A percentile compares a stretch with the other conserved stretches of the same genome.
phyloP scores from a whole-genome alignment of 2,329 filamentous ascomycete genomes.

The Botryosphaeria dothidea region DNA sequence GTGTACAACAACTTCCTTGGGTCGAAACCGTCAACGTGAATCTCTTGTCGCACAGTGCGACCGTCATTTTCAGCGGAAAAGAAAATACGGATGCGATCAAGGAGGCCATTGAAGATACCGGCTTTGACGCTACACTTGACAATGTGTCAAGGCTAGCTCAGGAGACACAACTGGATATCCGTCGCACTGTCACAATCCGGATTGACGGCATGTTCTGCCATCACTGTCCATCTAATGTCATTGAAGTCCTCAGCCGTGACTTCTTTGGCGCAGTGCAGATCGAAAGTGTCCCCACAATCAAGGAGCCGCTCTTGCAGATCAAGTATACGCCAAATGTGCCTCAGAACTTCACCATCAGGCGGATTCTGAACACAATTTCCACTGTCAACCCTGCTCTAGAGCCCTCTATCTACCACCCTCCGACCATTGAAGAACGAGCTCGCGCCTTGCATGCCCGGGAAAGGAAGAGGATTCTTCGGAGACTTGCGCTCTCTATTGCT shows the following conservation, averaged over 20 bases:
- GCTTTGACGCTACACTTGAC: slow-evolving; percentile 43
- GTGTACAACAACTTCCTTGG: slow-evolving; percentile 48
- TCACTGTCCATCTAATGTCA: slow-evolving; percentile 53
- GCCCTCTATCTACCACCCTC: slow-evolving; percentile 74
- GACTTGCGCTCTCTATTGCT: slow-evolving; percentile 69
- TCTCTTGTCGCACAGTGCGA: slow-evolving; percentile 52
- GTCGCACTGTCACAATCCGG: slow-evolving; percentile 36
- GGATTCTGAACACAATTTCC: slow-evolving; percentile 69
- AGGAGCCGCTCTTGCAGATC: slow-evolving; percentile 66
- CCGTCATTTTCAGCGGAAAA: slow-evolving; percentile 50
- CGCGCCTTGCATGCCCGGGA: slow-evolving; percentile 71
- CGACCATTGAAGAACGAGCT: slow-evolving; percentile 80
- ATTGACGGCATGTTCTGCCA: slow-evolving; percentile 49
- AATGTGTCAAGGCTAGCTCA: slow-evolving; percentile 27
- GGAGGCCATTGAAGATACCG: slow-evolving; percentile 51
- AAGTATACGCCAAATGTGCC: slow-evolving; percentile 70
- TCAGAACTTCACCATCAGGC: slow-evolving; percentile 67
- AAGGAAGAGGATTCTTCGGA: slow-evolving; percentile 65
- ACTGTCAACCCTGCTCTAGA: slow-evolving; percentile 65
- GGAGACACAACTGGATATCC: slow-evolving; percentile 22
- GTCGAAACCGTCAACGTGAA: slow-evolving; percentile 52
- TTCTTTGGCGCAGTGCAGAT: slow-evolving; percentile 55
- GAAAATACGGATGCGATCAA: slow-evolving; percentile 48
- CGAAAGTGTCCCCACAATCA: slow-evolving; percentile 54
- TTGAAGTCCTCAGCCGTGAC: slow-evolving; percentile 52